Evolutionary conservation across 495 filamentous ascomycete genomes (phyloP).

Genomic region (Diplogelasinospora grovesii): DNA sequence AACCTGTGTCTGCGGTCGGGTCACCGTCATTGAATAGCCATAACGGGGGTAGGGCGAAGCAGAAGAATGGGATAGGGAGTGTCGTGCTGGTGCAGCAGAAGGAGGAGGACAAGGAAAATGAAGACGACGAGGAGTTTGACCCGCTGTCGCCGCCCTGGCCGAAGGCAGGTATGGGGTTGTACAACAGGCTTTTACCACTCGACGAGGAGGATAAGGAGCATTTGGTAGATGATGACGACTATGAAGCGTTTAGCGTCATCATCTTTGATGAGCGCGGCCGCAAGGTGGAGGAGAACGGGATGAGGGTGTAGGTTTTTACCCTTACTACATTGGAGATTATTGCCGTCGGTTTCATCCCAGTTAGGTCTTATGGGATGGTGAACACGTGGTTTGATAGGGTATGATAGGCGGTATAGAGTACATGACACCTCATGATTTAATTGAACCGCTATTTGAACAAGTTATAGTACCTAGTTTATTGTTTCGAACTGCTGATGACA

Average conservation of each 20-base stretch:
- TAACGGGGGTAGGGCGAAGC: conserved; percentile 4
- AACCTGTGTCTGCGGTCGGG: too few relatives aligned
- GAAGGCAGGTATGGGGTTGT: conserved; percentile 52
- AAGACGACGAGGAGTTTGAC: conserved; percentile 27
- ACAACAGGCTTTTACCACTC: conserved; percentile 33
- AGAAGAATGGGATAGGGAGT: conserved; percentile 9
- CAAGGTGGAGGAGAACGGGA: conserved; percentile 29
- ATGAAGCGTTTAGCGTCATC: conserved; percentile 47
- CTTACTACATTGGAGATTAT: too few relatives aligned
- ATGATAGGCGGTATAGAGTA: too few relatives aligned
- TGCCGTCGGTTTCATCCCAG: too few relatives aligned
- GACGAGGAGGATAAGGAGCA: conserved; percentile 40
- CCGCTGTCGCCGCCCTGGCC: conserved; percentile 57
- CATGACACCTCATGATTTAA: too few relatives aligned
- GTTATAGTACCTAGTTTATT: too few relatives aligned
- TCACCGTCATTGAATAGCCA: too few relatives aligned
- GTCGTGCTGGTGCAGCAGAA: too few relatives aligned
- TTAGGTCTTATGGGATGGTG: too few relatives aligned
- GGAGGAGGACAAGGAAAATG: conserved; percentile 9
- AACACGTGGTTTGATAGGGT: too few relatives aligned
- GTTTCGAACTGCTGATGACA: too few relatives aligned
- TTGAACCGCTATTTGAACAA: too few relatives aligned
- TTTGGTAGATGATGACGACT: conserved; percentile 41
- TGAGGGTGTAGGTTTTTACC: conserved; percentile 26
- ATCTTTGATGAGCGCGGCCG: conserved; percentile 38